Evolutionary conservation across 495 filamentous ascomycete genomes (phyloP), one percentile per base, ranked within the genome.

Genomic region (Margaritispora aquatica): DNA sequence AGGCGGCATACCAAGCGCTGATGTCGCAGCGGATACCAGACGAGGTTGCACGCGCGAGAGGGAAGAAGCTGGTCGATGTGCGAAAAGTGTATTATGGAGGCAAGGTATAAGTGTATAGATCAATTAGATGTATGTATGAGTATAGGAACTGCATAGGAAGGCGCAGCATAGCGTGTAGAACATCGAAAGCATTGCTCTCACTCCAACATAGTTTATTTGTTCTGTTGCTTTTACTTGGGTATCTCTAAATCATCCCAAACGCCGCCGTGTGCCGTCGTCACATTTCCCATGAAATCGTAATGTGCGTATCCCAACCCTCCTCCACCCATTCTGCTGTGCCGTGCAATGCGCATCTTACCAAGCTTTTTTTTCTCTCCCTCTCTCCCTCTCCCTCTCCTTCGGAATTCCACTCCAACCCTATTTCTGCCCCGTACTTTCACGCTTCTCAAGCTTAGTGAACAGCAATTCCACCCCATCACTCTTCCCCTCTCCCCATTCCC

Each of bases 41-140:
- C 69, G 85, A 91, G 66, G 80, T 98, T 69, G 94, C 94, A 47
- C 76, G 86, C 27, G 93, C 86, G 41, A 74, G 90, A 53, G 93
- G 94, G 47, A 91, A 85, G 80, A 98, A 98, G 80, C 72, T 98
- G 63, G 91, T 97, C 19, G 94, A 98, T 78, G 87, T 92, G 49
- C 79, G 94, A 67, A 97, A 92, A 78, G 94, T 97, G 67, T 99
- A 99, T 76, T 97, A 97, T 75, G 90, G 88, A 19, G 92, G 92
- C 26, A 62, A 57, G 60, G 62, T 65, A 61, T 65, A 63, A n/a
- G n/a, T n/a, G n/a, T n/a, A 55, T 59, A 46, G 60, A 54, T 23
- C 20, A 21, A 22, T 54, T 5, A 36, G 20, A 36, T 38, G 52
- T 22, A 51, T 62, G 55, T 61, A 62, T 52, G 50, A 65, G 56